A percentile compares a stretch with the other conserved stretches of the same genome.
These are phyloP conservation scores for Platismatia glauca DNA, from an alignment of 495 filamentous ascomycete species.

Conservation along the genomic window DNA sequence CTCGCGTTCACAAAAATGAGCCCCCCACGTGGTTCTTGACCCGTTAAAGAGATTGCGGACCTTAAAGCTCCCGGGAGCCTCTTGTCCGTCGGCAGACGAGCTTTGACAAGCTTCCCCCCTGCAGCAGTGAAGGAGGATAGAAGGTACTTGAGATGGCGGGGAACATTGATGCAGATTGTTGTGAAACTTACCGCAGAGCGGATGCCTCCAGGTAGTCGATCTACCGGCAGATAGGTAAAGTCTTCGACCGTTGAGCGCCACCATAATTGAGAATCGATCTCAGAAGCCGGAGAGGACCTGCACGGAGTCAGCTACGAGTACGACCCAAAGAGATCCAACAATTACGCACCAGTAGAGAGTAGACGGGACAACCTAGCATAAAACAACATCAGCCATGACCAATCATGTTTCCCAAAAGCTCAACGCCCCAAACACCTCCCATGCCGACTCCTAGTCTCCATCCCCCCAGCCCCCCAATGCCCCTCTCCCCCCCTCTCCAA, in stretches of 20 bases:
- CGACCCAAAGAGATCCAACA: not conserved
- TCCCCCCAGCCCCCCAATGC: constrained; percentile 4
- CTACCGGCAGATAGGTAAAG: constrained; percentile 19
- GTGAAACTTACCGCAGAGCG: constrained; percentile 20
- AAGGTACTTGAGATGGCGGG: constrained; percentile 27
- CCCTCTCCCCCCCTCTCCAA: constrained; percentile 4
- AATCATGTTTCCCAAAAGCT: not conserved
- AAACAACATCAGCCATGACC: not conserved
- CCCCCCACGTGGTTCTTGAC: not conserved
- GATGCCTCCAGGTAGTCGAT: constrained; percentile 13
- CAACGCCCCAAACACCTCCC: not conserved
- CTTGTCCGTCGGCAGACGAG: constrained; percentile 5
- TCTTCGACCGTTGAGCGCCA: constrained; percentile 26
- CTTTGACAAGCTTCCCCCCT: constrained; percentile 21
- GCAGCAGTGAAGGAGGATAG: constrained; percentile 11
- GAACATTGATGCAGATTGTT: constrained; percentile 26
- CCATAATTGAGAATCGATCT: constrained; percentile 22
- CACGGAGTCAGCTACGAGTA: not conserved
- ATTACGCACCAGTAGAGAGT: constrained; percentile 13
- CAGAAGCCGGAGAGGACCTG: constrained; percentile 7
- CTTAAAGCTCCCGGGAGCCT: not conserved
- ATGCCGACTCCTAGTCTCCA: not conserved
- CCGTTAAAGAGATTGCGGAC: not conserved
- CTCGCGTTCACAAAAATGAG: constrained; percentile 42
- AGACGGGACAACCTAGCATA: constrained; percentile 15